Evolutionary conservation across 768 basidiomycete species (phyloP).

Genomic region (Xerocomus brunneocitrinus): DNA sequence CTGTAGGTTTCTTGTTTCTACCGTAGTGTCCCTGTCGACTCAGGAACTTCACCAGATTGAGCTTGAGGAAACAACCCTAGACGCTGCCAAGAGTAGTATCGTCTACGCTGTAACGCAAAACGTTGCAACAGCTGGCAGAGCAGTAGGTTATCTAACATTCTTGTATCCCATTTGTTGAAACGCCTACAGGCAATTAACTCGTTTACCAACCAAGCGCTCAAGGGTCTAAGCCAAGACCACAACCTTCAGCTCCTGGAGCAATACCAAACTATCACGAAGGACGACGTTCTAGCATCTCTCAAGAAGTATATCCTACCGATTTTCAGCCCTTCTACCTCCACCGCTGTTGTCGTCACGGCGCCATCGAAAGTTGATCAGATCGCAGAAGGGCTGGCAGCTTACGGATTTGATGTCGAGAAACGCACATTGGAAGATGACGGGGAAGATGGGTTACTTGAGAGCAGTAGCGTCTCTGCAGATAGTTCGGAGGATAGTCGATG

Average conservation of each 20-base stretch:
- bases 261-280: slow-evolving; percentile 74
- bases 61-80: slow-evolving; percentile 75
- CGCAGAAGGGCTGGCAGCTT: slow-evolving; percentile 50
- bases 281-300: slow-evolving; percentile 68
- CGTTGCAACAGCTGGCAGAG: slow-evolving; percentile 82
- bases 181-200: slow-evolving; percentile 64
- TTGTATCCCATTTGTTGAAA: slow-evolving; percentile 8
- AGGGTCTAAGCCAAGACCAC: slow-evolving; percentile 70
- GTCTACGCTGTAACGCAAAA: slow-evolving; percentile 78
- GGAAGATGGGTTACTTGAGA: slow-evolving; percentile 40
- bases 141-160: slow-evolving; percentile 47
- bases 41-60: slow-evolving; percentile 50
- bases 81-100: slow-evolving; percentile 88
- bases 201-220: slow-evolving; percentile 89
- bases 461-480: slow-evolving; percentile 30
- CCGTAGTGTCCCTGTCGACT: neutral
- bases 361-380: slow-evolving; percentile 77
- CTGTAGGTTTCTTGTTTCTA: slow-evolving; percentile 54
- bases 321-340: slow-evolving; percentile 71
- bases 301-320: slow-evolving; percentile 77
- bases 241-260: slow-evolving; percentile 74
- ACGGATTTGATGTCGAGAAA: slow-evolving; percentile 80
- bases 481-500: slow-evolving; percentile 20
- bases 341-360: slow-evolving; percentile 79
- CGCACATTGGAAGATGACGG: slow-evolving; percentile 60